phyloP scores from a whole-genome alignment of 2,329 filamentous ascomycete genomes.

The Cercospora zeae-maydis region DNA sequence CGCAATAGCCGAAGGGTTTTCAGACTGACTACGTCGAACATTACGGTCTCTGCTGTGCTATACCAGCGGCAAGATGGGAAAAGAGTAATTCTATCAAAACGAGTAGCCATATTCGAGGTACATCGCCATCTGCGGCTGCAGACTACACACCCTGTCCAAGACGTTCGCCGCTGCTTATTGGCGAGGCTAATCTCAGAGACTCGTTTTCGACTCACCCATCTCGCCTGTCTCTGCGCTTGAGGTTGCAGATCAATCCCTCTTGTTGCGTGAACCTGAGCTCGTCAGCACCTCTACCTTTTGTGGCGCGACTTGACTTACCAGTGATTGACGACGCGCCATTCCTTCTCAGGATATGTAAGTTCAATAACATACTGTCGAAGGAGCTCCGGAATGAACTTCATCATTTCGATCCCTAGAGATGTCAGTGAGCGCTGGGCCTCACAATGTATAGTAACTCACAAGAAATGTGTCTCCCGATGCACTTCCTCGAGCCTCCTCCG shows the following conservation, averaged over 20 bases:
- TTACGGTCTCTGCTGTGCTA: too few relatives aligned
- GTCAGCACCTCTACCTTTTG: background rate
- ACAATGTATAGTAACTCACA: background rate
- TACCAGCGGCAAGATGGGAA: too few relatives aligned
- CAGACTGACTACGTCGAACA: too few relatives aligned
- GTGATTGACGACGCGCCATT: background rate
- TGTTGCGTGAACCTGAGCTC: background rate
- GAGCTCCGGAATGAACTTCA: background rate
- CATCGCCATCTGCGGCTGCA: too few relatives aligned
- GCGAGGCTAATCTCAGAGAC: background rate
- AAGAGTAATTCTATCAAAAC: too few relatives aligned
- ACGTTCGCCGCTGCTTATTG: background rate
- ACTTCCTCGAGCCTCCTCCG: background rate
- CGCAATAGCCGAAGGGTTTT: too few relatives aligned
- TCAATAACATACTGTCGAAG: background rate
- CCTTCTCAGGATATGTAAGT: background rate
- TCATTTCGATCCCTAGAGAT: background rate
- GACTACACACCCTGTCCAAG: too few relatives aligned
- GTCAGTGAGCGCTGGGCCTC: background rate
- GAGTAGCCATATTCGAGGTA: too few relatives aligned
- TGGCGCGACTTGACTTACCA: background rate
- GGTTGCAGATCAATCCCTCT: background rate
- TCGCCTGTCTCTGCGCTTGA: background rate
- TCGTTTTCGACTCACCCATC: background rate
- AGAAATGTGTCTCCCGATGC: background rate